These are phyloP conservation scores for Plasmopara viticola DNA, from an alignment of 352 stramenopile species.

Conservation along the genomic window DNA sequence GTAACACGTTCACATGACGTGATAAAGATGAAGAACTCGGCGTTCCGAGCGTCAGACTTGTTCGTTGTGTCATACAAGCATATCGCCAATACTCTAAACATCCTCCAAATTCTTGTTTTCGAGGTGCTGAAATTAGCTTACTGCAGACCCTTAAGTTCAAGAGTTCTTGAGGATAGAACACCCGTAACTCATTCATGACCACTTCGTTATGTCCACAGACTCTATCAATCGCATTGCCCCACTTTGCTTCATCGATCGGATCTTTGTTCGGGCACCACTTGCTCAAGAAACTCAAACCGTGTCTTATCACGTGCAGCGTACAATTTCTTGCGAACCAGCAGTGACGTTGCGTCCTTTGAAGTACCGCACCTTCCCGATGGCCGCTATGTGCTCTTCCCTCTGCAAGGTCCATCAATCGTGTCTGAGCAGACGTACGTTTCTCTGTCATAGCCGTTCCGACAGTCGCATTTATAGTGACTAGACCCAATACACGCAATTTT, in stretches of 20 bases:
- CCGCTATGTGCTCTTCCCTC: slow-evolving; percentile 37
- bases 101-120: slow-evolving; percentile 85
- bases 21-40: slow-evolving; percentile 72
- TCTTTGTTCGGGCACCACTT: slow-evolving; percentile 75
- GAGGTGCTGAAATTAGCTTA: slow-evolving; percentile 62
- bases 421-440: slow-evolving; percentile 68
- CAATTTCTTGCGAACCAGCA: slow-evolving; percentile 40
- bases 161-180: slow-evolving; percentile 84
- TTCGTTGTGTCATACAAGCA: slow-evolving; percentile 31
- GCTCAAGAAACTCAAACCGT: slow-evolving; percentile 19
- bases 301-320: slow-evolving; percentile 18
- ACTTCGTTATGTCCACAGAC: slow-evolving; percentile 88
- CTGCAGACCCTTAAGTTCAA: slow-evolving; percentile 87
- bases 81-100: slow-evolving; percentile 84
- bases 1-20: slow-evolving; percentile 36
- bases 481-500: slow-evolving; percentile 63
- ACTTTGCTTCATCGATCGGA: too few relatives aligned
- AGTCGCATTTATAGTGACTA: slow-evolving; percentile 52
- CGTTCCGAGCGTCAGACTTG: slow-evolving; percentile 77
- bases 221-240: slow-evolving; percentile 81
- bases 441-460: slow-evolving; percentile 45
- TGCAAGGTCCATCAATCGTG: slow-evolving; percentile 76
- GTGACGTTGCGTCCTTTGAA: slow-evolving; percentile 63
- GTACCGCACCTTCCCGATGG: slow-evolving; percentile 55
- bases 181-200: slow-evolving; percentile 75